Evolutionary conservation across 805 yeast species (phyloP).

Genomic region (Barnettozyma sp.): DNA sequence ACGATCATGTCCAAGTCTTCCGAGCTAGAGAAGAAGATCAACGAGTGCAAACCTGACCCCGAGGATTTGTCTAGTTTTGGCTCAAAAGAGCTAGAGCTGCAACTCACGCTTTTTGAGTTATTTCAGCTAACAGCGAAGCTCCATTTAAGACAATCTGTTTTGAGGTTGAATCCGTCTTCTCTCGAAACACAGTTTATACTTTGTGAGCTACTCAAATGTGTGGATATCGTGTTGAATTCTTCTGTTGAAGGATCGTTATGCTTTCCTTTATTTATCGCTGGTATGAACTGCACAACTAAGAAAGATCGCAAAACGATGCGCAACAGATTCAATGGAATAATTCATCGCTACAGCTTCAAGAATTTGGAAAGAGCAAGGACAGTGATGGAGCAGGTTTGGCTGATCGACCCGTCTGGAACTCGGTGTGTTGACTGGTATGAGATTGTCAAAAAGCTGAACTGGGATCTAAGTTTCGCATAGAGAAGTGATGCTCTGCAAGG

Average conservation of each 20-base stretch:
- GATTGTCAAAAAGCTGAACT: conserved; percentile 56
- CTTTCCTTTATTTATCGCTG: conserved; percentile 75
- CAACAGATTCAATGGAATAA: conserved; percentile 45
- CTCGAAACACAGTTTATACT: conserved; percentile 56
- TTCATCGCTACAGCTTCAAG: conserved; percentile 60
- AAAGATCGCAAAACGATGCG: conserved; percentile 48
- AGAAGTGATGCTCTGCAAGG: not conserved
- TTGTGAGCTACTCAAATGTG: conserved; percentile 44
- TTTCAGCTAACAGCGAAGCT: conserved; percentile 64
- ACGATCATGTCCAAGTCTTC: conserved; percentile 30
- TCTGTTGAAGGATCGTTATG: conserved; percentile 65
- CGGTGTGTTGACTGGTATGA: conserved; percentile 67
- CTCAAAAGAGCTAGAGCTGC: conserved; percentile 51
- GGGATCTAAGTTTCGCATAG: conserved; percentile 73
- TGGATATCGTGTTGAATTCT: conserved; percentile 58
- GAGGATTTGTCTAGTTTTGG: conserved; percentile 35
- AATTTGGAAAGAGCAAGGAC: conserved; percentile 42
- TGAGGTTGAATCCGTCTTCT: conserved; percentile 52
- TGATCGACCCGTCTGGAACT: conserved; percentile 42
- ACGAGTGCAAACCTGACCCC: conserved; percentile 45
- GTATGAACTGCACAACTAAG: conserved; percentile 53
- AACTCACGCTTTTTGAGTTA: conserved; percentile 62
- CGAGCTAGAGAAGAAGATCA: conserved; percentile 43
- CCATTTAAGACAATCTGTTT: conserved; percentile 59
- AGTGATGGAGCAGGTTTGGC: conserved; percentile 36